Evolutionary conservation across 371 early-diverging fungal species (phyloP), one percentile per base, ranked within the genome.

Genomic region (Rhizopus stolonifer): DNA sequence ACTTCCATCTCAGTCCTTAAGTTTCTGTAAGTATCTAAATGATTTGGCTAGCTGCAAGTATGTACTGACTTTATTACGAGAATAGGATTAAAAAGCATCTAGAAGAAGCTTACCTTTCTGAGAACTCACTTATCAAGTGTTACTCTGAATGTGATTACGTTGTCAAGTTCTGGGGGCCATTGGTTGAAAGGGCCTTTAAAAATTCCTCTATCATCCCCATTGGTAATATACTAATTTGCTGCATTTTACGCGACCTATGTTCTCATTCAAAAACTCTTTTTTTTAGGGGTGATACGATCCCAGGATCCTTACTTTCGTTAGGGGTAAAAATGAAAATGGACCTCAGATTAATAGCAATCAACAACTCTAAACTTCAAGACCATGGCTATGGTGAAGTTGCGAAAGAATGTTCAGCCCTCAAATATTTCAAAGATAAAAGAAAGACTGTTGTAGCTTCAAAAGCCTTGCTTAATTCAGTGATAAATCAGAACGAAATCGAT

Each of bases 341-440:
- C 44, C 22, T 44, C 4, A 11, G 44, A 7, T 13, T 44, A 19
- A 21, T 44, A 19, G 29, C 9, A 29, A 22, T 21, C 22, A 11
- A 15, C 22, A 15, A 21, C 22, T 44, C 44, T 22, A 21, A 44
- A 22, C 29, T 29, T 29, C 29, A 29, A n/a, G n/a, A 58, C 32
- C 45, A 59, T 44, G 53, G 53, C 4, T 59, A 53, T 49, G 59
- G 53, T 43, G 53, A 53, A 33, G 23, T 49, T 13, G 34, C 59
- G n/a, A 45, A 50, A 33, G 24, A 50, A 45, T 45, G 50, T 36
- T 45, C 57, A 43, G 21, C 15, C 9, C 51, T 34, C 2, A 57
- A 57, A 39, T 57, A 49, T 17, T 46, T 50, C 45, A 57, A 43
- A 25, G 57, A 57, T 23, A 54, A 54, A 40, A 25, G 54, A 46